These are phyloP conservation scores for Epichloe bromicola DNA, from an alignment of 2,329 filamentous ascomycete genomes.

Conservation along the genomic window DNA sequence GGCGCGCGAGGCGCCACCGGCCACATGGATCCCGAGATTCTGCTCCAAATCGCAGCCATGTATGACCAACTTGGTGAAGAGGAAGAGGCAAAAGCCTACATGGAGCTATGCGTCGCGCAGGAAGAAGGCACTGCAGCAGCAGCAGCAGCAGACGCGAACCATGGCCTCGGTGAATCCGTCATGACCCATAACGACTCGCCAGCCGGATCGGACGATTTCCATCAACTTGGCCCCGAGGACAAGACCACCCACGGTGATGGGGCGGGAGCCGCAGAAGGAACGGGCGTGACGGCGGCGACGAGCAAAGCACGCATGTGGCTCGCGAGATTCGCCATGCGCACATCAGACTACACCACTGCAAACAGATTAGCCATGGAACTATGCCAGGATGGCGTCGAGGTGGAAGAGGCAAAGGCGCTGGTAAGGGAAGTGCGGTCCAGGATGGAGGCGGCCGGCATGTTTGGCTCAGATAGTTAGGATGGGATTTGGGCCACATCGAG, in stretches of 20 bases:
- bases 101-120: constrained; percentile 90
- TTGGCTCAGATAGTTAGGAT: background rate
- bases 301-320: constrained; percentile 92
- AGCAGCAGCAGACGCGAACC: constrained; percentile 22
- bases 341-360: constrained; percentile 61
- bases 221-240: constrained; percentile 19
- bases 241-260: constrained; percentile 8
- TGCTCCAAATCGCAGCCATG: constrained; percentile 79
- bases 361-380: constrained; percentile 78
- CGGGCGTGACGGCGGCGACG: constrained; percentile 81
- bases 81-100: constrained; percentile 77
- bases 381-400: constrained; percentile 89
- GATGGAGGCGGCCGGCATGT: constrained; percentile 38
- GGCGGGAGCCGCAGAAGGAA: constrained; percentile 33
- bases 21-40: constrained; percentile 76
- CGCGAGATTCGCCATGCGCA: constrained; percentile 65
- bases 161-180: constrained; percentile 34
- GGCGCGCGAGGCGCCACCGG: constrained; percentile 36
- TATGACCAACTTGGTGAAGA: constrained; percentile 71
- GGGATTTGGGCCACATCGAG: background rate
- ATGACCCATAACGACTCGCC: constrained; percentile 44
- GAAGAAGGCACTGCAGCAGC: constrained; percentile 56
- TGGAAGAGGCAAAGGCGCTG: constrained; percentile 91
- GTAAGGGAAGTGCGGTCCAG: constrained; percentile 74
- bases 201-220: constrained; percentile 22